Base-by-base conservation (phyloP, 345 rosid species). In the Boechera stricta region DNA sequence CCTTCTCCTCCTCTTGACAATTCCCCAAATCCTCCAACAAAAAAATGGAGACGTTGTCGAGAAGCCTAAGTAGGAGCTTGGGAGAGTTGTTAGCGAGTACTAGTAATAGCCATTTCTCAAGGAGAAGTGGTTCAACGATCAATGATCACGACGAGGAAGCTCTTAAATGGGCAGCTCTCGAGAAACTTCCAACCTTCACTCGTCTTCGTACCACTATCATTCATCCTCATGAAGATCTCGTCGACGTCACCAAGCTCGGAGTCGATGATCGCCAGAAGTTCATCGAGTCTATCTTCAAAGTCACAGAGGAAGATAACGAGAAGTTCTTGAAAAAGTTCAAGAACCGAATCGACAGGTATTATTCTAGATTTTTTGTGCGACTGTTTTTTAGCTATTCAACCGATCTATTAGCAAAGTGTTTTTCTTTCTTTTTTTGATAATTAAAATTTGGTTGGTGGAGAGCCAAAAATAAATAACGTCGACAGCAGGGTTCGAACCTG, bases 161-260 rank as follows among this genome's bases (percentile, higher is more conserved):
- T 32, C 85, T 94, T 6, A 90, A 79, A 83, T 94, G 98, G 98
- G 98, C 98, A 11, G 97, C 98, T 21, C 90, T 94, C 5, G 98
- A 94, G 81, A 90, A 81, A 57, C 69, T 94, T 7, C 92, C 98
- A 4, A 94, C 98, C 0, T 94, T 87, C 53, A 85, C 91, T 69
- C 84, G 97, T 64, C 64, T 94, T 35, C 89, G 96, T 60, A 94
- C 96, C 57, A 85, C 89, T 51, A 71, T 94, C 79, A 84, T 91
- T 72, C 82, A 86, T 35, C 70, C 90, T 78, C 12, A 67, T 71
- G 24, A 69, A 68, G 24, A 68, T 15, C 54, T 67, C 61, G 88
- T 94, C n/a, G 98, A 94, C 66, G 93, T 94, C 28, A 83, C 83
- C 0, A 94, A 87, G 42, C 91, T 94, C 13, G 94, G 85, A 42